phyloP scores from a whole-genome alignment of 306 rosid genomes.

The Castanea crenata region DNA sequence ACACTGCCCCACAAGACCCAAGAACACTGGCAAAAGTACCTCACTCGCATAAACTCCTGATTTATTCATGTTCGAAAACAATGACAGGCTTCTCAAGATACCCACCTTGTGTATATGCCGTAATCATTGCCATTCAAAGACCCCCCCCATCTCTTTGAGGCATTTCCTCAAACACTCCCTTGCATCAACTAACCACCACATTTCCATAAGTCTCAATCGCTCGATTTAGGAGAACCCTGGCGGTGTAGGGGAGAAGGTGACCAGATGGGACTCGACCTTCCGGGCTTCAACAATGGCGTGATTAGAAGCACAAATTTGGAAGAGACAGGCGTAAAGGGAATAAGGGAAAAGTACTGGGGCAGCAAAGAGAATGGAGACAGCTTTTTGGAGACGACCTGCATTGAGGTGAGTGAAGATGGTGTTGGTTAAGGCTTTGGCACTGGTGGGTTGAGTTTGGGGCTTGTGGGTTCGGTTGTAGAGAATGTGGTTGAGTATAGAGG shows the following conservation, averaged over 20 bases:
- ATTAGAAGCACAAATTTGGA: slow-evolving; percentile 49
- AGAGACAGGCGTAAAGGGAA: slow-evolving; percentile 55
- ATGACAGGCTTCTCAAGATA: slow-evolving; percentile 22
- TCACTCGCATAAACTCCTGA: slow-evolving; percentile 35
- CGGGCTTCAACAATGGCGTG: slow-evolving; percentile 48
- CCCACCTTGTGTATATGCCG: slow-evolving; percentile 40
- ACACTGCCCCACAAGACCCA: slow-evolving; percentile 48
- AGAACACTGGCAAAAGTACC: slow-evolving; percentile 61
- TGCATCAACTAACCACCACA: slow-evolving; percentile 62
- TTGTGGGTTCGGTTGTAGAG: slow-evolving; percentile 21
- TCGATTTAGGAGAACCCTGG: slow-evolving; percentile 62
- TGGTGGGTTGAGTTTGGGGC: slow-evolving; percentile 14
- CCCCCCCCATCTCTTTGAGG: slow-evolving; percentile 53
- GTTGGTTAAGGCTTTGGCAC: slow-evolving; percentile 15
- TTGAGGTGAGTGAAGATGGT: slow-evolving; percentile 36
- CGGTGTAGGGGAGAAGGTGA: slow-evolving; percentile 47
- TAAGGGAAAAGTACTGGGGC: slow-evolving; percentile 44
- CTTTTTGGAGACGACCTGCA: slow-evolving; percentile 40
- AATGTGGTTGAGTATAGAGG: slow-evolving; percentile 38
- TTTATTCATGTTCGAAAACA: slow-evolving; percentile 44
- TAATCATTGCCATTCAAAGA: slow-evolving; percentile 70
- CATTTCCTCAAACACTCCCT: slow-evolving; percentile 73
- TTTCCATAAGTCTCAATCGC: slow-evolving; percentile 66
- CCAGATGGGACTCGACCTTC: slow-evolving; percentile 62
- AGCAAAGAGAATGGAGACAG: slow-evolving; percentile 45